Percentiles rank a stretch among this genome's conserved stretches.
Evolutionary conservation across 2,329 filamentous ascomycete species (phyloP).

Genomic region (Arachnopeziza araneosa): DNA sequence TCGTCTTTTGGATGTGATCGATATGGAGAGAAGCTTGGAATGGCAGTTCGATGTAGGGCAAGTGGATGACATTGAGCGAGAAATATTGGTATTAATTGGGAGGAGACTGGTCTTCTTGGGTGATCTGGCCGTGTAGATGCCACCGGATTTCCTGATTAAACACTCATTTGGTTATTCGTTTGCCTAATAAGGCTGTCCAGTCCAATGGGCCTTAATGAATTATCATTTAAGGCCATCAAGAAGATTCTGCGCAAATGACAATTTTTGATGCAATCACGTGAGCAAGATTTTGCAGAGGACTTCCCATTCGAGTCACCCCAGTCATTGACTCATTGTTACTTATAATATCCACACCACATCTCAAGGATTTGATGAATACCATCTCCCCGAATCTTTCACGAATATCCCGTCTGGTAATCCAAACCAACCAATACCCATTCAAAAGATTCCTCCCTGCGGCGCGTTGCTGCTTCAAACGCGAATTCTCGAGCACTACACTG

Average conservation of each 20-base stretch:
- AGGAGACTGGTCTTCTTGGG: not conserved
- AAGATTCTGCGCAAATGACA: not conserved
- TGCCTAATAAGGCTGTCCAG: not conserved
- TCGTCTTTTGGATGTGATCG: not conserved
- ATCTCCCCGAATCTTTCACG: conserved; percentile 15
- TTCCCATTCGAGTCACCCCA: conserved; percentile 8
- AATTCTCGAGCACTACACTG: conserved; percentile 10
- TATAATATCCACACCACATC: conserved; percentile 9
- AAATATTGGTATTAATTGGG: not conserved
- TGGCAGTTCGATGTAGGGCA: not conserved
- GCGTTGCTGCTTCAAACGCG: conserved; percentile 12
- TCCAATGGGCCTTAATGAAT: not conserved
- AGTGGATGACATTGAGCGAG: not conserved
- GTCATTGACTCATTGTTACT: not conserved
- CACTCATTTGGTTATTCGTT: not conserved
- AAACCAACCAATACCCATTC: conserved; percentile 3
- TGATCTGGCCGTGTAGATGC: not conserved
- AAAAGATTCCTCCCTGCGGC: conserved; percentile 6
- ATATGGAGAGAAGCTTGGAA: not conserved
- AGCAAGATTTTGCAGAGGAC: not conserved
- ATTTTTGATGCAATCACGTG: not conserved
- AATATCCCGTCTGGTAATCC: conserved; percentile 12
- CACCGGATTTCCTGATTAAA: not conserved
- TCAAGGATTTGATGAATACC: conserved; percentile 23
- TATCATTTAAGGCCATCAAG: not conserved